These are phyloP conservation scores for Trametopsis cervina DNA, from an alignment of 768 basidiomycete species.

Conservation along the genomic window DNA sequence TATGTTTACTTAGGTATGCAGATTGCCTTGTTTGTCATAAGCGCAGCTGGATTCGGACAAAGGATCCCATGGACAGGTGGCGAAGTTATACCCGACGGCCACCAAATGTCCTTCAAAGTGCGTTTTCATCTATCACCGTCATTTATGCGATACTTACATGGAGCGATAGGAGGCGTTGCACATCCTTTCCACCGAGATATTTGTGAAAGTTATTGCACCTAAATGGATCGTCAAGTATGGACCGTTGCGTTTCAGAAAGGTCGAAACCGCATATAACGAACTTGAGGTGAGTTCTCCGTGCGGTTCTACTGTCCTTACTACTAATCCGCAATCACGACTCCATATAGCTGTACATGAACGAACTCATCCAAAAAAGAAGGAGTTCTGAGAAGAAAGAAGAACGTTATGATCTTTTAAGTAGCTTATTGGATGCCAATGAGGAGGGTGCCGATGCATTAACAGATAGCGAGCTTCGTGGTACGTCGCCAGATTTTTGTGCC, in stretches of 20 bases:
- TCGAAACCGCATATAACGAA: conserved; percentile 21
- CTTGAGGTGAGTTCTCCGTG: conserved; percentile 18
- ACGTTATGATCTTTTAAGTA: conserved; percentile 45
- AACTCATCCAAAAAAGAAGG: conserved; percentile 45
- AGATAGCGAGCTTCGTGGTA: conserved; percentile 37
- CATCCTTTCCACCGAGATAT: conserved; percentile 22
- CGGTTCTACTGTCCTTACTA: not conserved
- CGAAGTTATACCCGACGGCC: conserved; percentile 32
- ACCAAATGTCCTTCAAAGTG: conserved; percentile 27
- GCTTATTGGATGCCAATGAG: conserved; percentile 43
- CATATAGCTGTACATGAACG: conserved; percentile 37
- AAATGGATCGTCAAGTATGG: conserved; percentile 17
- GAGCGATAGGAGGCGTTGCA: conserved; percentile 22
- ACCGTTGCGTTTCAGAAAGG: conserved; percentile 16
- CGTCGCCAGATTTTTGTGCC: conserved; percentile 1
- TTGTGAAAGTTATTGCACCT: conserved; percentile 21
- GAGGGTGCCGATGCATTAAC: conserved; percentile 27
- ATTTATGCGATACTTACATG: no score
- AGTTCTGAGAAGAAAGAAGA: conserved; percentile 29
- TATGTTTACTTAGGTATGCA: conserved; percentile 14
- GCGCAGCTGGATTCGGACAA: conserved; percentile 50
- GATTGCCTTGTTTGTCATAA: conserved; percentile 51
- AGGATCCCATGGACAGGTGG: conserved; percentile 42
- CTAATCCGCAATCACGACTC: not conserved
- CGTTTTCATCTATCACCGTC: no score